phyloP scores from a whole-genome alignment of 768 basidiomycete genomes.

The Tylopilus balloui region DNA sequence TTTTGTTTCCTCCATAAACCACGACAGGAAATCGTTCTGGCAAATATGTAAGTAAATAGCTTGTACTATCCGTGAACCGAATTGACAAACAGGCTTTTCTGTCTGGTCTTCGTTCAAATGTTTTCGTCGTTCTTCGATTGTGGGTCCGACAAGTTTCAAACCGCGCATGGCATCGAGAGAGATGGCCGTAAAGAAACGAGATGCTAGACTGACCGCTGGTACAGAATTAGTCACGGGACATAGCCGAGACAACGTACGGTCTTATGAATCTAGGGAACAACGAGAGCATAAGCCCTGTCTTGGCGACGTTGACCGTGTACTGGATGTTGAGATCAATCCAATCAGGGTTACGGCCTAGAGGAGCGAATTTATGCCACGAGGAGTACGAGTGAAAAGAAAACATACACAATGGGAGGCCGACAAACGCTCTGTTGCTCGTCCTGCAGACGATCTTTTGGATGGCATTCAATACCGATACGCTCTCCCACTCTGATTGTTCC shows the following conservation, averaged over 20 bases:
- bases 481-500: constrained; percentile 37
- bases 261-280: constrained; percentile 31
- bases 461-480: constrained; percentile 14
- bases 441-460: constrained; percentile 37
- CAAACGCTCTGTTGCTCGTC: constrained; percentile 43
- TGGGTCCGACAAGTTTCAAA: neutral
- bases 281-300: neutral
- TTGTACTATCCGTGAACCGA: neutral
- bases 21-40: neutral
- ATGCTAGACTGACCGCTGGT: constrained; percentile 15
- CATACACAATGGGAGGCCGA: constrained; percentile 46
- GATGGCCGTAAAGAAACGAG: neutral
- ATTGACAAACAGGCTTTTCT: neutral
- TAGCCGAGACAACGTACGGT: constrained; percentile 19
- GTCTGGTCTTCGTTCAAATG: neutral
- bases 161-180: neutral
- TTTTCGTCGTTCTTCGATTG: neutral
- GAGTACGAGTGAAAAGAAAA: constrained; percentile 1
- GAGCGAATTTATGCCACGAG: neutral
- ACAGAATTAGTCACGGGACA: neutral
- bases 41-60: neutral
- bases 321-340: constrained; percentile 4
- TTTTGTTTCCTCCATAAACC: neutral
- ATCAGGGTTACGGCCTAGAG: neutral
- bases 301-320: neutral